Base-by-base conservation (phyloP, 2,329 filamentous ascomycete species). In the Penicillium sp. region DNA sequence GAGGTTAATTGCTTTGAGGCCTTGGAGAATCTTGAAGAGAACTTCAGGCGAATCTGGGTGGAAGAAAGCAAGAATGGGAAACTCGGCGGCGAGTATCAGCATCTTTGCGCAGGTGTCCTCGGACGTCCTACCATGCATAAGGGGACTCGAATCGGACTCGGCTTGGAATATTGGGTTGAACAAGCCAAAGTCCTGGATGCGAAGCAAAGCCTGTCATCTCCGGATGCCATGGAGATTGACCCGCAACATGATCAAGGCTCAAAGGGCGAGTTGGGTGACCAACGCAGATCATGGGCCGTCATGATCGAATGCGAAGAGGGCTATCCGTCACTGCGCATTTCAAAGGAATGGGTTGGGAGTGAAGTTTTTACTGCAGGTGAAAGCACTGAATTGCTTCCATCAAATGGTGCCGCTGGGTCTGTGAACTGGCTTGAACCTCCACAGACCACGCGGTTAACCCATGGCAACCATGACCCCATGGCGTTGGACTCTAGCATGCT, bases 1-100 rank as follows among this genome's bases (percentile, higher is more conserved):
- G 74, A 78, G 42, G 72, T 78, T 12, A 79, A 79, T 47, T 79
- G 77, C 44, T 79, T 80, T 48, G 74, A 78, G 63, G 77, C 77
- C 12, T 65, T 79, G n/a, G 76, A 77, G 52, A 75, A 73, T 17
- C 68, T 80, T 6, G 74, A 76, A 54, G 69, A 76, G 54, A 76
- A 75, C 36, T 66, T 79, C 45, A 74, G 71, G 62, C 73, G 73
- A 36, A 66, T 79, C 39, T 80, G 77, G 77, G 68, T 72, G 9
- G 75, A 75, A 45, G 77, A 79, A 61, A 68, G 64, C 48, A 72
- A 72, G 39, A 67, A 63, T 10, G 62, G 63, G 47, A 71, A 69
- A 25, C 69, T 68, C 36, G 60, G 64, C 2, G 65, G 71, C 45
- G 63, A 66, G 31, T 71, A 73, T 59, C 72, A 77, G 29, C 75